phyloP scores from a whole-genome alignment of 495 filamentous ascomycete genomes.

The Aspergillus sparsus region DNA sequence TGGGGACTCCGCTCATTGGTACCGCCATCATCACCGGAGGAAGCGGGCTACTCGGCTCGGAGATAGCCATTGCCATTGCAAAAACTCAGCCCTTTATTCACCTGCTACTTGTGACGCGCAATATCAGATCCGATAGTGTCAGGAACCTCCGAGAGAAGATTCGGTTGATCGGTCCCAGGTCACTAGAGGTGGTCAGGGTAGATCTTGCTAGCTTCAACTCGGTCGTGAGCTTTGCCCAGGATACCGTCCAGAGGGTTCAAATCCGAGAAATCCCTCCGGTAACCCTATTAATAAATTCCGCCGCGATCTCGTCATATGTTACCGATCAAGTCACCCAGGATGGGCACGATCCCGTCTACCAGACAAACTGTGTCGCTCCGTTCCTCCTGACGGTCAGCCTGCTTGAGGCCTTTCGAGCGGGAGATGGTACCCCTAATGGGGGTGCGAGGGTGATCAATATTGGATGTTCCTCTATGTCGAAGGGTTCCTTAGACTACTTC shows the following conservation, averaged over 20 bases:
- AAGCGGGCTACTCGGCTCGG: conserved; percentile 42
- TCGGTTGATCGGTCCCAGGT: conserved; percentile 42
- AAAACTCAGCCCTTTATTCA: conserved; percentile 43
- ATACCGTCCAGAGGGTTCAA: conserved; percentile 40
- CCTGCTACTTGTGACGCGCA: conserved; percentile 38
- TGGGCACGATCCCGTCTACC: conserved; percentile 44
- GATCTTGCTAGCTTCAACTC: conserved; percentile 41
- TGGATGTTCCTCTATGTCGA: conserved; percentile 39
- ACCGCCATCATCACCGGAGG: conserved; percentile 49
- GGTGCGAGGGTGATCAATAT: conserved; percentile 44
- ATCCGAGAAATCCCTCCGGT: conserved; percentile 43
- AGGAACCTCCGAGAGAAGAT: conserved; percentile 32
- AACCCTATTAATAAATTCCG: conserved; percentile 39
- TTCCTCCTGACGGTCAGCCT: conserved; percentile 44
- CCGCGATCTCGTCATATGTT: conserved; percentile 41
- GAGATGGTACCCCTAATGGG: conserved; percentile 36
- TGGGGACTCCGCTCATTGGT: conserved; percentile 42
- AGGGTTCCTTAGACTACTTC: conserved; percentile 42
- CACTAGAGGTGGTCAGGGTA: conserved; percentile 37
- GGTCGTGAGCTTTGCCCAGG: conserved; percentile 34
- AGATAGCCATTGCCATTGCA: conserved; percentile 43
- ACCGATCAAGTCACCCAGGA: conserved; percentile 39
- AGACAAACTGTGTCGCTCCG: conserved; percentile 44
- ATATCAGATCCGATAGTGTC: conserved; percentile 37
- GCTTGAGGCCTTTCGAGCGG: conserved; percentile 44